Base-by-base conservation (phyloP, 139 green algal species). In the Diplosphaera chodatii region DNA sequence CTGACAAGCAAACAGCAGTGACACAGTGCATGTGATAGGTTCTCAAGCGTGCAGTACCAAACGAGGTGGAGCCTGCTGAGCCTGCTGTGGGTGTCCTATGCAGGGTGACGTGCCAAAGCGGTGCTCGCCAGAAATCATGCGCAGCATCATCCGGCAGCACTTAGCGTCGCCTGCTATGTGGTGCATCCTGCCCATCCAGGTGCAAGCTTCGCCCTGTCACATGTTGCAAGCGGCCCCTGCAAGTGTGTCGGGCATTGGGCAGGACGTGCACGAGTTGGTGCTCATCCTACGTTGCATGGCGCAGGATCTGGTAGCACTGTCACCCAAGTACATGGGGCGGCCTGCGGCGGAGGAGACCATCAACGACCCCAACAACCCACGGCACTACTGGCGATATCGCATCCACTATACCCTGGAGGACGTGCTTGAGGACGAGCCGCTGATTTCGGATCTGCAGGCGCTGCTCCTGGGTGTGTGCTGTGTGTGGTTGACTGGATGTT, bases 361-460 rank as follows among this genome's bases (percentile, higher is more conserved):
- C 84, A 99, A 99, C 80, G 91, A 98, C 80, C 94, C 94, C 2
- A 94, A 91, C n/a, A 92, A 94, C 28, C 74, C 81, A 18, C 84
- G 88, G 74, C 94, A 98, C 81, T 98, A 98, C 81, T 99, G 94
- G 94, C 64, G 72, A 3, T 83, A 76, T 74, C 73, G 84, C 40
- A 81, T 89, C 41, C 88, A 93, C 68, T 76, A 88, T 20, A 55
- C 48, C 0, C 40, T 91, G 63, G 84, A 93, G 78, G 73, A 82
- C 25, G 71, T 93, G 21, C 18, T 77, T 18, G 63, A 62, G 20
- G 84, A 91, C 63, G 30, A 34, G 32, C 15, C 37, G 22, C 64
- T 70, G 29, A 8, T 76, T 6, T 31, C 5, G 1, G 37, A 64
- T 0, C 28, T 76, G 40, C 71, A 76, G 64, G 59, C 25, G 20